phyloP scores from a whole-genome alignment of 345 rosid genomes.

The Sapria himalayana region DNA sequence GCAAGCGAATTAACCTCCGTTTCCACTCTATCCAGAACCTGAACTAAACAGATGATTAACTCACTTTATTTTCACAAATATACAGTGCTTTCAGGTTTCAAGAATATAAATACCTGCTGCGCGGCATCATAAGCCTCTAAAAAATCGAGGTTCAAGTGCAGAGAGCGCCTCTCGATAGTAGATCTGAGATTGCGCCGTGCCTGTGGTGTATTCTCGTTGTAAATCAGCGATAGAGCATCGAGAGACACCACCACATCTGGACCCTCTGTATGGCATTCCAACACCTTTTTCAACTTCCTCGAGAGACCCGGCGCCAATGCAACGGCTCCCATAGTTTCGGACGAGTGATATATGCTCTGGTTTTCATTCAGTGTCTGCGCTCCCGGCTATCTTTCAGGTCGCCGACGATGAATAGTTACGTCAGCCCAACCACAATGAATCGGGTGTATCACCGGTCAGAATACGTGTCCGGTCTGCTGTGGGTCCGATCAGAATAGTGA shows the following conservation, averaged over 20 bases:
- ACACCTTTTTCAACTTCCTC: constrained; percentile 79
- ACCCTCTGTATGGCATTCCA: constrained; percentile 76
- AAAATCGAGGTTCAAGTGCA: constrained; percentile 58
- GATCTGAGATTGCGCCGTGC: constrained; percentile 93
- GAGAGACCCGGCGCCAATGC: constrained; percentile 91
- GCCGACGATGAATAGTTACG: too few relatives aligned
- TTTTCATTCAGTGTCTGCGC: too few relatives aligned
- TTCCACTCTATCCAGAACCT: constrained; percentile 89
- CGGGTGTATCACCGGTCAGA: too few relatives aligned
- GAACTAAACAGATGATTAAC: background rate
- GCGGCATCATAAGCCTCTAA: constrained; percentile 55
- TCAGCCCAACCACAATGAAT: too few relatives aligned
- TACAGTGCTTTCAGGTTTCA: background rate
- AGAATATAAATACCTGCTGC: constrained; percentile 21
- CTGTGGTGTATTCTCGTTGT: constrained; percentile 64
- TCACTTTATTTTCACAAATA: background rate
- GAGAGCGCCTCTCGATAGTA: constrained; percentile 89
- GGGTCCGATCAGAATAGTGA: too few relatives aligned
- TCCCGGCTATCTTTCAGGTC: too few relatives aligned
- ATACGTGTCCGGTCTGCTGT: too few relatives aligned
- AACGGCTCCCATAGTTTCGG: constrained; percentile 27
- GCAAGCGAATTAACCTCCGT: constrained; percentile 77
- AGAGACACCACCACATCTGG: constrained; percentile 71
- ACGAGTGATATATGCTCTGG: too few relatives aligned
- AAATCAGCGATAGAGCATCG: constrained; percentile 67